Evolutionary conservation across 805 yeast genomes (phyloP).

Genomic region (Candida tammaniensis): DNA sequence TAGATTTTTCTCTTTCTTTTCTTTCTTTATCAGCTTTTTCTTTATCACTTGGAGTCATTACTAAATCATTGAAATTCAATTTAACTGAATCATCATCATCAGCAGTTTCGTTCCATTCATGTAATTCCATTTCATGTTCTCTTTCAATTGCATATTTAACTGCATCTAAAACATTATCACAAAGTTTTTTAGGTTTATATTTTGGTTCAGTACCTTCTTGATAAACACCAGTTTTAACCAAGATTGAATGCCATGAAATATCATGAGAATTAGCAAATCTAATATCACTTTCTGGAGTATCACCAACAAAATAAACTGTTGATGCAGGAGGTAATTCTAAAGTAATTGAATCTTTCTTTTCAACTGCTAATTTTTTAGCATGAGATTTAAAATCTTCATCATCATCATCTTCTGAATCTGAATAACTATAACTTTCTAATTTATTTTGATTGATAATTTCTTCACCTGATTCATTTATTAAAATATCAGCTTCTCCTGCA

Average conservation of each 20-base stretch:
- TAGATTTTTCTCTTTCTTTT: conserved; percentile 8
- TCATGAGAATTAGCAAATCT: conserved; percentile 86
- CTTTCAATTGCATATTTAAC: conserved; percentile 81
- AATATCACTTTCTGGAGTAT: conserved; percentile 86
- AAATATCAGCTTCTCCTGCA: conserved; percentile 40
- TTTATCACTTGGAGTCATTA: conserved; percentile 42
- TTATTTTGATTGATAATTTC: conserved; percentile 43
- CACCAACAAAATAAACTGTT: conserved; percentile 86
- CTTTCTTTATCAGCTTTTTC: conserved; percentile 3
- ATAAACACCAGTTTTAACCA: conserved; percentile 86
- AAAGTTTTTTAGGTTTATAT: conserved; percentile 71
- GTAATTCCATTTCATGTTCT: conserved; percentile 69
- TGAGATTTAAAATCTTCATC: conserved; percentile 16
- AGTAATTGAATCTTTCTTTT: conserved; percentile 35
- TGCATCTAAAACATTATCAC: conserved; percentile 76
- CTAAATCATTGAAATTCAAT: conserved; percentile 43
- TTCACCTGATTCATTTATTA: conserved; percentile 43
- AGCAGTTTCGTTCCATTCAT: conserved; percentile 66
- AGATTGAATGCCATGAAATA: conserved; percentile 77
- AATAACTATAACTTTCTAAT: conserved; percentile 33
- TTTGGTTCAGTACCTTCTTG: conserved; percentile 77
- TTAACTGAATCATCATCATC: conserved; percentile 31
- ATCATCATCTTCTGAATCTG: conserved; percentile 29
- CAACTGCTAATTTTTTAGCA: conserved; percentile 30
- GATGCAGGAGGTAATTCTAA: conserved; percentile 77